Evolutionary conservation across 2,329 filamentous ascomycete species (phyloP).

Genomic region (Corinectria fuckeliana): DNA sequence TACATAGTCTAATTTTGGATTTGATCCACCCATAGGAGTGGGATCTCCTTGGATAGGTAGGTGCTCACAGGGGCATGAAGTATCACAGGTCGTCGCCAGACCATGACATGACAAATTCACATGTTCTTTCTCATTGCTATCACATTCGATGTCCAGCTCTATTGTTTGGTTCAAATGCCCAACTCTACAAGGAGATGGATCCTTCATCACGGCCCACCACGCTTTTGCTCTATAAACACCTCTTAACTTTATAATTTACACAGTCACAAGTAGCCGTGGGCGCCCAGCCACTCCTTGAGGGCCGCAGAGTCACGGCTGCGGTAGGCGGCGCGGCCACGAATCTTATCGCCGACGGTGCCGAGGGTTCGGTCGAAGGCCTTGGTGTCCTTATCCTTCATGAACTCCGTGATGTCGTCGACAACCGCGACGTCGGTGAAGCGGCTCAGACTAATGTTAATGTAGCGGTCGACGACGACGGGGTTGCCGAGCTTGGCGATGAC

Average conservation of each 20-base stretch:
- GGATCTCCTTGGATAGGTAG: neutral
- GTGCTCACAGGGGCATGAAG: neutral
- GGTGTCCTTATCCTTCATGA: constrained; percentile 89
- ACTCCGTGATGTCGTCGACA: constrained; percentile 78
- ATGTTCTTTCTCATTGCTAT: constrained; percentile 1
- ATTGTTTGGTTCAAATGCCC: too few relatives aligned
- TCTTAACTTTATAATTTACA: constrained; percentile 34
- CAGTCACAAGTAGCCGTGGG: constrained; percentile 54
- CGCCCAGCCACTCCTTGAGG: constrained; percentile 78
- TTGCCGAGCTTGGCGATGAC: constrained; percentile 78
- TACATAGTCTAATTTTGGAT: neutral
- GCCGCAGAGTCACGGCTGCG: constrained; percentile 74
- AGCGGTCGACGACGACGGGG: constrained; percentile 87
- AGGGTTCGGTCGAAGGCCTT: constrained; percentile 86
- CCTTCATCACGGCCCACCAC: neutral
- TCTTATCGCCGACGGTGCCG: constrained; percentile 83
- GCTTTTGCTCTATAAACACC: neutral
- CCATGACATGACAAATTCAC: neutral
- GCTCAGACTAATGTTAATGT: constrained; percentile 77
- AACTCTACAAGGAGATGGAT: neutral
- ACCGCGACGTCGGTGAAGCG: constrained; percentile 76
- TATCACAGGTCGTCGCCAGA: neutral
- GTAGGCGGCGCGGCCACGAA: constrained; percentile 84
- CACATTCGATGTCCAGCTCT: constrained; percentile 1
- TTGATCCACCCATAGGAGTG: neutral